Evolutionary conservation across 768 basidiomycete species (phyloP).

Genomic region (Suillus variegatus): DNA sequence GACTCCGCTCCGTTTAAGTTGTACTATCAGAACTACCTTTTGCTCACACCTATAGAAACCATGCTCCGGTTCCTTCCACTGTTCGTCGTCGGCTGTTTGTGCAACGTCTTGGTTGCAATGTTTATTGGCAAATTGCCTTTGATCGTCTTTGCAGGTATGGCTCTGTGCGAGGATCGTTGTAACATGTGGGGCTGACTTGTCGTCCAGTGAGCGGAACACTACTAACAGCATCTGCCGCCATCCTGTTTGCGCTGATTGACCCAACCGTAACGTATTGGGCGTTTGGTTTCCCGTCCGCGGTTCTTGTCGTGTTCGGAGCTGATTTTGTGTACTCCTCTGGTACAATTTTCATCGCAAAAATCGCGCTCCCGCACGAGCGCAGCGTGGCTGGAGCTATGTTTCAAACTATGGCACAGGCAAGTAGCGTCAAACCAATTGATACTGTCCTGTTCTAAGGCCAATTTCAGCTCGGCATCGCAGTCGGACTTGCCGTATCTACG

Average conservation of each 20-base stretch:
- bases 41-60: constrained; percentile 54
- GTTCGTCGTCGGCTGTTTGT: constrained; percentile 62
- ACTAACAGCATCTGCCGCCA: constrained; percentile 55
- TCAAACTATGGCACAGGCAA: constrained; percentile 75
- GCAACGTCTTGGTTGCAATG: constrained; percentile 68
- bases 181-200: constrained; percentile 3
- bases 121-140: constrained; percentile 58
- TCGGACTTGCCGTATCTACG: constrained; percentile 72
- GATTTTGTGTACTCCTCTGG: constrained; percentile 71
- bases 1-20: constrained; percentile 38
- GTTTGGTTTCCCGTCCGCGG: constrained; percentile 68
- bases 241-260: constrained; percentile 70
- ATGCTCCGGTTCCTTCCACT: constrained; percentile 75
- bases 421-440: constrained; percentile 3
- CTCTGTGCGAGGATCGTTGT: neutral
- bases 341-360: constrained; percentile 70
- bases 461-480: constrained; percentile 60
- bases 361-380: constrained; percentile 68
- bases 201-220: constrained; percentile 52
- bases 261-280: constrained; percentile 68
- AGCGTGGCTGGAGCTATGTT: constrained; percentile 75
- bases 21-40: constrained; percentile 71
- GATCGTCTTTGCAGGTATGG: constrained; percentile 56
- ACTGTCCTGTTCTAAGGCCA: neutral
- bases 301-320: constrained; percentile 70